Base-by-base conservation (phyloP, 2,329 filamentous ascomycete species). In the Paraphoma chrysanthemicola region DNA sequence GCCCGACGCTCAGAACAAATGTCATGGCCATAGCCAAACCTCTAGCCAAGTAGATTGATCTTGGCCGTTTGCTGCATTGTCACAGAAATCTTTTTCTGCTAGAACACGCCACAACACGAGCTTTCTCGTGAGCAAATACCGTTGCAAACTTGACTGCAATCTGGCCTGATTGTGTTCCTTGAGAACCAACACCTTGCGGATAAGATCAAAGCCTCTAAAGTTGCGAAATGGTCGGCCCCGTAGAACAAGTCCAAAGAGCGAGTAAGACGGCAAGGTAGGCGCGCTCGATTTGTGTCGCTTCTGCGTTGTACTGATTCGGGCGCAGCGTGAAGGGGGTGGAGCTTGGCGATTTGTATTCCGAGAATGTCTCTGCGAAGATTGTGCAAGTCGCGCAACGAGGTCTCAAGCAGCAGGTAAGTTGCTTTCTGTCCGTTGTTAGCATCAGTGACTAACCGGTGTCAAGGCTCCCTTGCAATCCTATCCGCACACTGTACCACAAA, bases 401-500 rank as follows among this genome's bases (percentile, higher is more conserved):
- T 2, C 33, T 69, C 0, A 70, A 69, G 30, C 60, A 68, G 52
- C 30, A 62, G 38, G 72, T 71, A 53, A 33, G 30, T 31, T 17
- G 12, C 31, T 16, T 41, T 31, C 8, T 3, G n/a, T 8, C 4
- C 29, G 18, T 16, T 31, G 3, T 29, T 31, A 42, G 49, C 4
- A 12, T 4, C 23, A 11, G 23, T 23, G 23, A 17, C 11, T 29
- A 12, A 44, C 23, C 11, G 4, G 17, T 29, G 38, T 16, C 0
- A 10, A 72, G 67, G 64, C 69, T 7, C 73, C 73, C 7, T 57
- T 75, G 16, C 42, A 50, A 1, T 60, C 67, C 14, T 75, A 75
- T 38, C 73, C 73, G 16, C 69, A 75, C n/a, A 74, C 66, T 2
- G 72, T 74, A 12, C 68, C 71, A 8, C 73, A 75, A 56, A 46